Evolutionary conservation across 805 yeast genomes (phyloP).

Genomic region (Spathaspora gorwiae): DNA sequence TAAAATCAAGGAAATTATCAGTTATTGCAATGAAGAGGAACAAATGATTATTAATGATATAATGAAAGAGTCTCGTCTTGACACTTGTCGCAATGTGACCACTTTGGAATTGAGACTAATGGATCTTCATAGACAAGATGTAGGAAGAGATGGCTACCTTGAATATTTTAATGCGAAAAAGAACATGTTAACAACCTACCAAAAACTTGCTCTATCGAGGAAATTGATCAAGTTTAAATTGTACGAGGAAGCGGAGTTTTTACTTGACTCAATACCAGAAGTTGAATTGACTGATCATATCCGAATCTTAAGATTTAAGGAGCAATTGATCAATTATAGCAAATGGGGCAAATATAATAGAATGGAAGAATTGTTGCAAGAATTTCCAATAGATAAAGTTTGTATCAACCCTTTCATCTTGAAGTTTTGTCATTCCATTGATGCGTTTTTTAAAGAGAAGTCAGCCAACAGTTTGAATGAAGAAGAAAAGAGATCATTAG

Average conservation of each 20-base stretch:
- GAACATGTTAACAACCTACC: constrained; percentile 18
- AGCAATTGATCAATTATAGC: constrained; percentile 3
- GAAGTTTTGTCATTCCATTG: neutral
- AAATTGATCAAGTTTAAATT: constrained; percentile 26
- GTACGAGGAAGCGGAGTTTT: constrained; percentile 16
- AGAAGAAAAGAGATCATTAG: neutral
- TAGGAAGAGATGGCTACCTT: constrained; percentile 7
- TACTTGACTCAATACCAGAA: constrained; percentile 18
- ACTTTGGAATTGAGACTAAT: constrained; percentile 14
- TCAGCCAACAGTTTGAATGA: neutral
- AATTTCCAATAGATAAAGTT: constrained; percentile 28
- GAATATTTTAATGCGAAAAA: constrained; percentile 12
- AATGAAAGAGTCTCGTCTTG: constrained; percentile 12
- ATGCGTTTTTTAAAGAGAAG: neutral
- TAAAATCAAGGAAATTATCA: constrained; percentile 28
- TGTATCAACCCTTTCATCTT: constrained; percentile 9
- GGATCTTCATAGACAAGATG: constrained; percentile 14
- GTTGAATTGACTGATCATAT: constrained; percentile 24
- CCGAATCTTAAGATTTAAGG: constrained; percentile 22
- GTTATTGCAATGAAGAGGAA: constrained; percentile 15
- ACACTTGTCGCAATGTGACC: constrained; percentile 7
- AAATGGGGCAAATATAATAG: constrained; percentile 6
- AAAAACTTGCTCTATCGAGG: constrained; percentile 24
- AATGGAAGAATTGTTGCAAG: constrained; percentile 16
- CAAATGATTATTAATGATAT: constrained; percentile 19